Evolutionary conservation across 2,329 filamentous ascomycete genomes (phyloP), one percentile per base, ranked within the genome.

Genomic region (Alternaria brassicae): DNA sequence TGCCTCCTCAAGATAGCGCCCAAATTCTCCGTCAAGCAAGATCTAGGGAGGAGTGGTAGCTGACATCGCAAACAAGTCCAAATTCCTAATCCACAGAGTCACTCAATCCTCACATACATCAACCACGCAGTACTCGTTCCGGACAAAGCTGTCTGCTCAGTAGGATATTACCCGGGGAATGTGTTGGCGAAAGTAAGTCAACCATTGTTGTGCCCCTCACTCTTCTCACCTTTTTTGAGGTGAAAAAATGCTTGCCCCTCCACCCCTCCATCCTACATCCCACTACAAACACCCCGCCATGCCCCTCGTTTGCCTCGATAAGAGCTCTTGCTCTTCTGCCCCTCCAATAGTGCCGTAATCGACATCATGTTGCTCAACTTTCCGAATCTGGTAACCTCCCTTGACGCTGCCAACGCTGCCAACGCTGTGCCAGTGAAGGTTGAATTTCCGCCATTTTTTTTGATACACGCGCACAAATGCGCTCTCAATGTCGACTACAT

Each of bases 291-390:
- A 48, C 44, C 44, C 44, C 44, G 44, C 44, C 28, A 48, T 48
- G 44, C 44, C 44, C 44, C 44, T 48, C 44, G 30, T 48, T 45
- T 48, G 44, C 44, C 32, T 34, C 28, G 15, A 32, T 48, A 21
- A 39, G 7, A 37, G 17, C 44, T 19, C 32, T 17, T 48, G 28
- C 1, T 30, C 19, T 23, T 34, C 44, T 48, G 44, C 44, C 44
- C 44, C 44, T 48, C 44, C 44, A 48, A 34, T 34, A 48, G 44
- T 48, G 44, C 44, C 30, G 44, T 48, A 48, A 48, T 34, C 44
- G 44, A 48, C 44, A 48, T n/a, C 44, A 12, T 23, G 10, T 36
- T 48, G 44, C 44, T 48, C 44, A 48, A 48, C 28, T 25, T 48
- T 7, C 44, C 44, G 28, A 2, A 48, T 48, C 19, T 34, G n/a